Percentiles rank a stretch among this genome's conserved stretches.
These are phyloP conservation scores for Lichtheimia ramosa DNA, from an alignment of 371 early-diverging fungal genomes.

Conservation along the genomic window DNA sequence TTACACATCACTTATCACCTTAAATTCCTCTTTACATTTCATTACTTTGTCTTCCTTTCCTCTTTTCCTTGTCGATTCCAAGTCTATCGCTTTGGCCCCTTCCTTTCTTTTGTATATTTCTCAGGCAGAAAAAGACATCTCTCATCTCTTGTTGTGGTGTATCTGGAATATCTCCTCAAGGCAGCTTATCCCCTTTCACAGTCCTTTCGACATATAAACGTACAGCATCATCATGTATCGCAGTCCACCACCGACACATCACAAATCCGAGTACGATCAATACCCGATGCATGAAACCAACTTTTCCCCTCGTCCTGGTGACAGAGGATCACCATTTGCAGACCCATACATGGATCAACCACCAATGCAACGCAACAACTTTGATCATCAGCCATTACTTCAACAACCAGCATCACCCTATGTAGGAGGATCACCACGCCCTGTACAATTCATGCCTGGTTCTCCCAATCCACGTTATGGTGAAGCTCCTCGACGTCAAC, in stretches of 20 bases:
- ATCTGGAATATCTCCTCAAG: conserved; percentile 4
- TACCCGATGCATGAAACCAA: conserved; percentile 47
- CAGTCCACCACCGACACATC: conserved; percentile 18
- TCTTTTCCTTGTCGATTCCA: neutral
- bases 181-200: neutral
- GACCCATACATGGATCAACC: conserved; percentile 33
- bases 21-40: conserved; percentile 8
- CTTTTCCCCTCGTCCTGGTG: conserved; percentile 33
- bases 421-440: conserved; percentile 11
- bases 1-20: conserved; percentile 14
- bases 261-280: conserved; percentile 28
- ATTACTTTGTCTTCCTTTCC: neutral
- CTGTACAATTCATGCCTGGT: conserved; percentile 11
- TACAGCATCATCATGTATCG: conserved; percentile 17
- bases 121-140: neutral
- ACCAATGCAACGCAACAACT: conserved; percentile 12
- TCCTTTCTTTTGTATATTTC: conserved; percentile 6
- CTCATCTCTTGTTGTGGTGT: neutral
- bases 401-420: conserved; percentile 9
- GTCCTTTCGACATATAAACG: neutral
- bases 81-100: neutral
- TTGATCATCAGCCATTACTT: conserved; percentile 29
- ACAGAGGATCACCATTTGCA: conserved; percentile 37
- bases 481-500: conserved; percentile 54
- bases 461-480: conserved; percentile 42